Base-by-base conservation (phyloP, 305 asterid species). In the Lippia alba region DNA sequence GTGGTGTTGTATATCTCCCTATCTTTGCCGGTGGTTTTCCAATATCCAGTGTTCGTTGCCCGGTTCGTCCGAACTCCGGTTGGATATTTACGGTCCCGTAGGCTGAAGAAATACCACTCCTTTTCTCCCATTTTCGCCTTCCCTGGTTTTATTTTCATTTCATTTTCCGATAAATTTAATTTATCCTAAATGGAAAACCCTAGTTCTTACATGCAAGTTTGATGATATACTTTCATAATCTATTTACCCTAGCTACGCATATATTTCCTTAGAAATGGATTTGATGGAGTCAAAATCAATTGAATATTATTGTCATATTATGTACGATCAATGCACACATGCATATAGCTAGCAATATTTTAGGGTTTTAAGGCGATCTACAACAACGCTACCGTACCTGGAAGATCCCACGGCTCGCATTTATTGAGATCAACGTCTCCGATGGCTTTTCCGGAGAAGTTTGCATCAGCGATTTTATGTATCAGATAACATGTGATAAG, bases 361-460 rank as follows among this genome's bases (percentile, higher is more conserved):
- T 46, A 20, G 44, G 30, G 30, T 24, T 24, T 24, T 24, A 24
- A 24, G 30, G 30, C 3, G 30, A 24, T 3, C 57, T 24, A 8
- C 9, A 36, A 41, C 30, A 3, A 69, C 15, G 56, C 39, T 8
- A 24, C 30, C 30, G 30, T 78, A 91, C 99, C 96, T 78, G 99
- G 97, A 80, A 94, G 97, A 86, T 94, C 97, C 97, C 99, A 94
- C 1, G 99, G 99, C 84, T 94, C 99, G 18, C 87, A 88, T 78
- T 94, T 94, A 80, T 94, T 94, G 74, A 94, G 96, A 85, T 91
- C 97, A 4, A 91, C 99, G 32, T 91, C 99, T 64, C 82, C 94
- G 44, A 94, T 78, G 24, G 99, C 99, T 79, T 91, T 84, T 64
- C 86, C 89, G 3, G 90, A 82, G 84, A 94, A 94, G 51, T 15